A percentile compares a stretch with the other conserved stretches of the same genome.
Evolutionary conservation across 345 rosid genomes (phyloP).

Genomic region (Salix suchowensis): DNA sequence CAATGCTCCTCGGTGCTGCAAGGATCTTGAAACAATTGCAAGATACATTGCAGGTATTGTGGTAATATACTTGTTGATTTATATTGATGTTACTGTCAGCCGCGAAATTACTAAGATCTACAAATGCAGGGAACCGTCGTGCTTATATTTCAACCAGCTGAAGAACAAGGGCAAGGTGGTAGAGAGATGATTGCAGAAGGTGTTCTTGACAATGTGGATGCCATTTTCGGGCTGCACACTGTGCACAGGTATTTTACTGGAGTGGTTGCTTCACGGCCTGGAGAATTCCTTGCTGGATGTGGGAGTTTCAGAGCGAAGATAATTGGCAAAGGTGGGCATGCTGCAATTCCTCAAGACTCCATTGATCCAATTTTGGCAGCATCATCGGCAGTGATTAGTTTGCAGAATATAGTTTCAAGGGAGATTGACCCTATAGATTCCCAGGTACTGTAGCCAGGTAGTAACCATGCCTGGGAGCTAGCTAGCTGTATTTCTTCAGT

Average conservation of each 20-base stretch:
- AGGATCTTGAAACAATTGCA: slow-evolving; percentile 43
- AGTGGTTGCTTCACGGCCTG: slow-evolving; percentile 45
- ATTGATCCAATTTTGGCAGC: slow-evolving; percentile 62
- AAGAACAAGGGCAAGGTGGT: slow-evolving; percentile 57
- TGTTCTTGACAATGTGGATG: slow-evolving; percentile 48
- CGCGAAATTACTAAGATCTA: neutral
- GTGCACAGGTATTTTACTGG: slow-evolving; percentile 36
- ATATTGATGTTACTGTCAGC: neutral
- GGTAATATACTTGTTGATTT: neutral
- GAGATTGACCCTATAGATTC: slow-evolving; percentile 64
- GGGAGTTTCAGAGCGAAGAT: slow-evolving; percentile 57
- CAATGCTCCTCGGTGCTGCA: slow-evolving; percentile 67
- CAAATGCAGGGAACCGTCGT: slow-evolving; percentile 50
- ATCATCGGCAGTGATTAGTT: slow-evolving; percentile 50
- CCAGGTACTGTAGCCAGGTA: slow-evolving; percentile 28
- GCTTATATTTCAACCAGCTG: slow-evolving; percentile 68
- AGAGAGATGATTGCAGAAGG: slow-evolving; percentile 50
- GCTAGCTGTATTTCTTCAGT: neutral
- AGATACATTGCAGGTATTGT: slow-evolving; percentile 33
- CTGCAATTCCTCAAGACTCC: slow-evolving; percentile 44
- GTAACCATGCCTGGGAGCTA: neutral
- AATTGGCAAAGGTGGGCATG: slow-evolving; percentile 55
- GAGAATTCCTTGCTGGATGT: slow-evolving; percentile 60
- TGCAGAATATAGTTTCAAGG: slow-evolving; percentile 57
- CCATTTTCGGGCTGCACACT: slow-evolving; percentile 53